Conservation (phyloP, 2,329 filamentous ascomycete genomes). For the Fusarium sp. region DNA sequence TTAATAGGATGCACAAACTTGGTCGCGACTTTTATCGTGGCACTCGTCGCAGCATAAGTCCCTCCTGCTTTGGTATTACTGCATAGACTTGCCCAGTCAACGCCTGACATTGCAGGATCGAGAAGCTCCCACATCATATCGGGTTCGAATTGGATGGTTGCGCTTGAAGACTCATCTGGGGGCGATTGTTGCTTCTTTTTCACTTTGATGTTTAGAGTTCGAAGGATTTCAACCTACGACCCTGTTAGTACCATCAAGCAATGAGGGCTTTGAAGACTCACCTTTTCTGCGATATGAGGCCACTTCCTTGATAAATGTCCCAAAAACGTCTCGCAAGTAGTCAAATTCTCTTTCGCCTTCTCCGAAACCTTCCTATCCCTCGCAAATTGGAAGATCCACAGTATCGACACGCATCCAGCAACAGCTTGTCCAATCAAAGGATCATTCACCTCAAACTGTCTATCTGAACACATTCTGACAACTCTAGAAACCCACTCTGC, state of each 20-base stretch:
- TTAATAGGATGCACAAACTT: conserved; percentile 42
- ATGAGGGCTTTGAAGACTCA: rapidly evolving
- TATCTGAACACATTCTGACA: conserved; percentile 40
- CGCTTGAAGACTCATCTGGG: neutral
- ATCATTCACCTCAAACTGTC: conserved; percentile 36
- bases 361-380: conserved; percentile 33
- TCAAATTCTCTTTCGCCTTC: conserved; percentile 38
- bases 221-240: conserved; percentile 26
- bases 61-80: neutral
- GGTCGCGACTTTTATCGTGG: conserved; percentile 41
- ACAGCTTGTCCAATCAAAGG: conserved; percentile 40
- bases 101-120: conserved; percentile 19
- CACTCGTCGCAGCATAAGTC: conserved; percentile 10
- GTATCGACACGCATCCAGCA: conserved; percentile 36
- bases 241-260: rapidly evolving
- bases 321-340: conserved; percentile 23
- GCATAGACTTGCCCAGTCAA: neutral
- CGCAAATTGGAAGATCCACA: conserved; percentile 46
- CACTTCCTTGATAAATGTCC: conserved; percentile 20
- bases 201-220: conserved; percentile 28
- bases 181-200: conserved; percentile 5
- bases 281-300: conserved; percentile 43
- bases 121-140: conserved; percentile 44
- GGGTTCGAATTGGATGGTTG: conserved; percentile 37
- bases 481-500: conserved; percentile 42